Conservation (phyloP, 2,329 filamentous ascomycete genomes). For the Gremmenia infestans region DNA sequence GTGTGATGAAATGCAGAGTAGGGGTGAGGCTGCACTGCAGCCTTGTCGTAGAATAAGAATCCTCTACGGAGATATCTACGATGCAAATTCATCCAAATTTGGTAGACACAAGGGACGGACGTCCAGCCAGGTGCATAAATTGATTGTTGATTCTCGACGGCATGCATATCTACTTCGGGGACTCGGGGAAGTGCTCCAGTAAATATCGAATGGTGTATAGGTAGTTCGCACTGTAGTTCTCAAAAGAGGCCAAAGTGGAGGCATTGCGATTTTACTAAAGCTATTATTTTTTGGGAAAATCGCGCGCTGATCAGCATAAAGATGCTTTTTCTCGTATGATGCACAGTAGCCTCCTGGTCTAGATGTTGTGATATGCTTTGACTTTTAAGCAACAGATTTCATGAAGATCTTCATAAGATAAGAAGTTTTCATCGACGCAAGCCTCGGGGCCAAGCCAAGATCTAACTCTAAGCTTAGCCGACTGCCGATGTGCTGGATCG, state of each 20-base stretch:
- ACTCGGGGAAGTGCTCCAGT: not conserved
- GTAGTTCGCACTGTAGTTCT: not conserved
- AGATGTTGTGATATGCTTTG: too few relatives aligned
- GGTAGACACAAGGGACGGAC: not conserved
- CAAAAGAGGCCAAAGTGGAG: not conserved
- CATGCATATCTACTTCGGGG: not conserved
- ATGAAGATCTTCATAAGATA: too few relatives aligned
- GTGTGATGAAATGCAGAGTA: slow-evolving; percentile 5
- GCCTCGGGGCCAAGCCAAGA: too few relatives aligned
- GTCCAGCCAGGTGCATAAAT: not conserved
- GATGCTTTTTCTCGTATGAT: too few relatives aligned
- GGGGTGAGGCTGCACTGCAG: not conserved
- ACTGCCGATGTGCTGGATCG: too few relatives aligned
- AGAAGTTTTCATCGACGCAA: too few relatives aligned
- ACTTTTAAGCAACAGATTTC: too few relatives aligned
- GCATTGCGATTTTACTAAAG: too few relatives aligned
- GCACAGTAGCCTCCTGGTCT: too few relatives aligned
- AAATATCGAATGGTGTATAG: not conserved
- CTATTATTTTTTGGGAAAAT: too few relatives aligned
- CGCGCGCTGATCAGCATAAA: too few relatives aligned
- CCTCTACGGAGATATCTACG: not conserved
- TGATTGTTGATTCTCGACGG: not conserved
- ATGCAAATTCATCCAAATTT: not conserved
- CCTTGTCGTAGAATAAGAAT: not conserved
- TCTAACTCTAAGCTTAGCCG: too few relatives aligned